These are phyloP conservation scores for Globisporangium irregulare DNA, from an alignment of 352 stramenopile genomes.

Conservation along the genomic window DNA sequence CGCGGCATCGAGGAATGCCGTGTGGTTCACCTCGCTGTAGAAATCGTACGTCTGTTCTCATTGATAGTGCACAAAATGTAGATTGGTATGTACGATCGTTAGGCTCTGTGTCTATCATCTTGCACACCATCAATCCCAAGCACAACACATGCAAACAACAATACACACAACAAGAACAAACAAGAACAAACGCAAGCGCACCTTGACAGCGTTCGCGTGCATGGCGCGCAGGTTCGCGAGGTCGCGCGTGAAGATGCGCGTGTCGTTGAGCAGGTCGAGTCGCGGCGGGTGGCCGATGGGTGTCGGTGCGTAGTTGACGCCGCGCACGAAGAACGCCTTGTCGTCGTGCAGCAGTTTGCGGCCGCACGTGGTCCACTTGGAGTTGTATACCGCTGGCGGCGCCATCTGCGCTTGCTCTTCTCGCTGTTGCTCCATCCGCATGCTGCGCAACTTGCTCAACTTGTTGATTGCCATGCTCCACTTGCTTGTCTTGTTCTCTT, in stretches of 20 bases:
- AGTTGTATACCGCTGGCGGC: slow-evolving; percentile 27
- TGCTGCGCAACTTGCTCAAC: slow-evolving; percentile 3
- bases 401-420: background rate
- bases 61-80: background rate
- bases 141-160: background rate
- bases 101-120: background rate
- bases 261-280: slow-evolving; percentile 53
- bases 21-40: slow-evolving; percentile 47
- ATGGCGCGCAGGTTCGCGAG: slow-evolving; percentile 67
- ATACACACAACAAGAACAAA: background rate
- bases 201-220: slow-evolving; percentile 67
- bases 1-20: slow-evolving; percentile 52
- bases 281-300: slow-evolving; percentile 52
- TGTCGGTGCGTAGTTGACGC: slow-evolving; percentile 71
- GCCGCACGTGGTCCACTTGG: slow-evolving; percentile 53
- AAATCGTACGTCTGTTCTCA: slow-evolving; percentile 51
- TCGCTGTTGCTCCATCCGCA: slow-evolving; percentile 1
- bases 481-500: background rate
- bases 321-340: slow-evolving; percentile 63
- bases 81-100: background rate
- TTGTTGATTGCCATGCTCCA: slow-evolving; percentile 3
- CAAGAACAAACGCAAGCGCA: background rate
- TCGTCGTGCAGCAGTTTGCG: slow-evolving; percentile 61
- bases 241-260: slow-evolving; percentile 56
- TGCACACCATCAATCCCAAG: background rate